Conservation (phyloP, 208 protist species). For the Balamuthia mandrillaris region DNA sequence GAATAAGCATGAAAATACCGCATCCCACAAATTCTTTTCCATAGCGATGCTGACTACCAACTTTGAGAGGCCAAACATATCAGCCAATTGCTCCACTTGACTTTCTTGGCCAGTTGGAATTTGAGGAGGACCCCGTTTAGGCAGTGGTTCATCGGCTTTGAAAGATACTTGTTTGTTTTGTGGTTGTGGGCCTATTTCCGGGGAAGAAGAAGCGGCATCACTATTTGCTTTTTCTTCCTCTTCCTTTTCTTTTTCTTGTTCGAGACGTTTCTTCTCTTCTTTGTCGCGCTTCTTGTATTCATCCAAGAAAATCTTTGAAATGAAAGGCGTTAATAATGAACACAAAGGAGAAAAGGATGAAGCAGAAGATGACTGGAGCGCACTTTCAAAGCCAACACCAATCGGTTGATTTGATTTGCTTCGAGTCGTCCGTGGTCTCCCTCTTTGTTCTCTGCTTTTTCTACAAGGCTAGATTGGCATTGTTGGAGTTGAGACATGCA, state of each 20-base stretch:
- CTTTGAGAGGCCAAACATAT: too few relatives aligned
- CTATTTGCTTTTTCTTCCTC: too few relatives aligned
- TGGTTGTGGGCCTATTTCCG: too few relatives aligned
- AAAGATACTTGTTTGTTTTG: too few relatives aligned
- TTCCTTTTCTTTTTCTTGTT: too few relatives aligned
- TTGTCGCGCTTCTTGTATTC: background rate
- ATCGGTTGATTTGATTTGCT: background rate
- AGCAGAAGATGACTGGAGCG: background rate
- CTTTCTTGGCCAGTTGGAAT: background rate
- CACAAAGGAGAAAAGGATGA: background rate
- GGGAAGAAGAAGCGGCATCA: background rate
- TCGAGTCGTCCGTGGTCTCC: too few relatives aligned
- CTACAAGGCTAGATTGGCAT: too few relatives aligned
- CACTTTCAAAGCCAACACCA: background rate
- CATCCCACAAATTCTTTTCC: background rate
- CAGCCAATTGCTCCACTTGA: too few relatives aligned
- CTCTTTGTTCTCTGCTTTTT: too few relatives aligned
- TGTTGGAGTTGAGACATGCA: too few relatives aligned
- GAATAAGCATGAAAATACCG: too few relatives aligned
- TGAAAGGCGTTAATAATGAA: background rate
- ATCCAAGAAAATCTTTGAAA: background rate
- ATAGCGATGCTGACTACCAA: background rate
- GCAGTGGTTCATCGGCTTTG: background rate
- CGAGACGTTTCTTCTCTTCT: constrained; percentile 4
- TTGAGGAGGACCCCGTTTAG: background rate